Percentiles rank a stretch among this genome's conserved stretches.
These are phyloP conservation scores for Plasmopara muralis DNA, from an alignment of 352 stramenopile species.

Conservation along the genomic window DNA sequence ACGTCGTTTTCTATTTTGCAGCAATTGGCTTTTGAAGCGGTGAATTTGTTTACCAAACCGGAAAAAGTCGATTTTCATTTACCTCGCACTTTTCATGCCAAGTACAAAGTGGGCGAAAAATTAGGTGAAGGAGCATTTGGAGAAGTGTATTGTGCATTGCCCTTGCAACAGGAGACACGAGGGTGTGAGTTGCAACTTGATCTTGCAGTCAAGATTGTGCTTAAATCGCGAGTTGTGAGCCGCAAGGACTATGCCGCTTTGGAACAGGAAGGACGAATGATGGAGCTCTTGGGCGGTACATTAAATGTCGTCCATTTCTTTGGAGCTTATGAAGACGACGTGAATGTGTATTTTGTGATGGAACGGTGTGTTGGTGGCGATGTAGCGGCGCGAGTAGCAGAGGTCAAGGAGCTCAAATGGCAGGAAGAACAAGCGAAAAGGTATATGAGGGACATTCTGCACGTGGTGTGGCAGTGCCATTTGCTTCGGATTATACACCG, in stretches of 20 bases:
- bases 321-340: slow-evolving; percentile 69
- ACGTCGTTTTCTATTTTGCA: slow-evolving; percentile 38
- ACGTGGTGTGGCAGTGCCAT: slow-evolving; percentile 79
- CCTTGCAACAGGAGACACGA: slow-evolving; percentile 8
- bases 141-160: slow-evolving; percentile 49
- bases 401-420: slow-evolving; percentile 12
- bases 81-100: slow-evolving; percentile 42
- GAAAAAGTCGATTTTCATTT: slow-evolving; percentile 61
- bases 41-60: slow-evolving; percentile 54
- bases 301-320: slow-evolving; percentile 83
- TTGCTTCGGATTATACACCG: slow-evolving; percentile 62
- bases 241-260: slow-evolving; percentile 54
- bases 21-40: slow-evolving; percentile 40
- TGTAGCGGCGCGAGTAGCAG: slow-evolving; percentile 30
- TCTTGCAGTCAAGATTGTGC: slow-evolving; percentile 71
- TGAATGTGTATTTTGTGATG: slow-evolving; percentile 72
- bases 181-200: slow-evolving; percentile 32
- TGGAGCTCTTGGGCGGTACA: slow-evolving; percentile 66
- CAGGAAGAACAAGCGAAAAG: slow-evolving; percentile 41
- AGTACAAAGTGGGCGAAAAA: slow-evolving; percentile 47
- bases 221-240: slow-evolving; percentile 56
- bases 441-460: slow-evolving; percentile 73
- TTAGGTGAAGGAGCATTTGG: slow-evolving; percentile 71
- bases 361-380: slow-evolving; percentile 73
- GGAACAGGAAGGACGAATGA: slow-evolving; percentile 68